Base-by-base conservation (phyloP, 805 yeast species). In the Debaryomyces maramus region DNA sequence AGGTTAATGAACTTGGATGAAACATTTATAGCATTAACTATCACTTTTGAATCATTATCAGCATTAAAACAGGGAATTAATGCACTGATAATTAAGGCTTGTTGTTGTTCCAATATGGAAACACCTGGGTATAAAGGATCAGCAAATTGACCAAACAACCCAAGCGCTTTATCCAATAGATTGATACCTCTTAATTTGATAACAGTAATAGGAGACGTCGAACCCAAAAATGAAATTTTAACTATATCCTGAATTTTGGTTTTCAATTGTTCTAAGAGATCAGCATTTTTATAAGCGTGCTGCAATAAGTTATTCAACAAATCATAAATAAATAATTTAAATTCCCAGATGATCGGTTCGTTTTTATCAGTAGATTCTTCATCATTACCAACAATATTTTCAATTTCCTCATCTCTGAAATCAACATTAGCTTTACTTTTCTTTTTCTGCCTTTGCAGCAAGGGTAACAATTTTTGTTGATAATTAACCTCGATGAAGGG, bases 61-160 rank as follows among this genome's bases (percentile, higher is more conserved):
- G 75, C 67, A 23, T 75, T 75, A 63, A 93, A 91, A 8, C 95
- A 88, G 0, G 97, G 96, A 35, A 88, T 77, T 40, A 91, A 70
- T 0, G 98, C 95, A 42, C 96, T 83, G 7, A 87, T 83, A 7
- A 93, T 87, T 51, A 88, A 97, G 0, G 98, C 98, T 53, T 93
- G 97, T 53, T 86, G 96, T 61, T 90, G 97, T 48, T 87, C 96
- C 31, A 91, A 65, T 7, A 89, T 71, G 0, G 91, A 77, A 11
- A 77, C 75, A 3, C 81, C 80, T 0, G 87, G 83, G 50, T 81
- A 83, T 20, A 85, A 74, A 0, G 91, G 88, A 55, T 86, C 96
- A 8, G 69, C 75, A 35, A 80, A 61, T 18, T 73, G 72, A 0
- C 88, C 81, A 60, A 78, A 85, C 1, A 76, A 63, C 6, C 68